Evolutionary conservation across 139 green algal species (phyloP).

Genomic region (Chlorella ohadii): DNA sequence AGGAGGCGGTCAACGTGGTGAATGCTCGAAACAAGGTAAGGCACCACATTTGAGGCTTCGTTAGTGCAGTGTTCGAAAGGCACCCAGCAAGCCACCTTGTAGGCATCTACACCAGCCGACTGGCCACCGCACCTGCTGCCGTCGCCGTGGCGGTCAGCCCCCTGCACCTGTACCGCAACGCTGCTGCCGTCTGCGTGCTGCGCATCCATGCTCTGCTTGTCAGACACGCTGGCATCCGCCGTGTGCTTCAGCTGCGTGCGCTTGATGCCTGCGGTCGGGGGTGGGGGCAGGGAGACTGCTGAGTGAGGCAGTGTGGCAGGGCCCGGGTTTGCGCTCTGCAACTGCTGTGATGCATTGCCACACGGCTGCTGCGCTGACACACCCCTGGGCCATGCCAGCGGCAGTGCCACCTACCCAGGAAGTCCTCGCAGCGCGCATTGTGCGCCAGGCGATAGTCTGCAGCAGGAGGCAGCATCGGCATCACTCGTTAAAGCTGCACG

Average conservation of each 20-base stretch:
- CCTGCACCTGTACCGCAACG: slow-evolving; percentile 14
- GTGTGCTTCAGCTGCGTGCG: slow-evolving; percentile 22
- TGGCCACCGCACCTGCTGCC: slow-evolving; percentile 13
- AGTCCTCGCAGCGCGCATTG: slow-evolving; percentile 2
- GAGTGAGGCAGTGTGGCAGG: too few relatives aligned
- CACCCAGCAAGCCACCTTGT: too few relatives aligned
- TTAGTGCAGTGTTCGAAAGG: too few relatives aligned
- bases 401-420: neutral
- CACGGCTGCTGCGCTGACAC: too few relatives aligned
- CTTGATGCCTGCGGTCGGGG: slow-evolving; percentile 1
- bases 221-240: neutral
- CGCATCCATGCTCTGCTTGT: slow-evolving; percentile 19
- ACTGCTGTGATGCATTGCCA: too few relatives aligned
- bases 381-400: too few relatives aligned
- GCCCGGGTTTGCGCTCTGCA: too few relatives aligned
- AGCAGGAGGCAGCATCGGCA: neutral
- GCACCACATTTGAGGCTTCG: too few relatives aligned
- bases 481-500: too few relatives aligned
- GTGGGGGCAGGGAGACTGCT: too few relatives aligned
- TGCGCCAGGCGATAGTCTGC: neutral
- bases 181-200: neutral
- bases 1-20: neutral
- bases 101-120: too few relatives aligned
- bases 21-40: too few relatives aligned
- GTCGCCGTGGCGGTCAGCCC: slow-evolving; percentile 11